Evolutionary conservation across 1,139 yeast species (phyloP).

Genomic region (Pichia norvegensis): DNA sequence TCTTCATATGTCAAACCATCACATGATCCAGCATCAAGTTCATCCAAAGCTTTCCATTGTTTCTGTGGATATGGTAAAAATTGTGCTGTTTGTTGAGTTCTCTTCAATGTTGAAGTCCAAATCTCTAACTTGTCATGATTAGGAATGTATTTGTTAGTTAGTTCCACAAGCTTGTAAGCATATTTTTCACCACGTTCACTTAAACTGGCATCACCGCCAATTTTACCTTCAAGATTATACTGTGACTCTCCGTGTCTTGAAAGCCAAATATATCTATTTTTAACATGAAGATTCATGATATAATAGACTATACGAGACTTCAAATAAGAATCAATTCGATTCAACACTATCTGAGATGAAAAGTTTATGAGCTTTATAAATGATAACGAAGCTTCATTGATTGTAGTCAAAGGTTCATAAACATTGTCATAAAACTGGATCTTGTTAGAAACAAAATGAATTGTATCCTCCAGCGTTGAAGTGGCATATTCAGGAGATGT

Average conservation of each 20-base stretch:
- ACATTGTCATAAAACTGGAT: slow-evolving; percentile 64
- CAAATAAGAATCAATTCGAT: slow-evolving; percentile 78
- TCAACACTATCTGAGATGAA: slow-evolving; percentile 79
- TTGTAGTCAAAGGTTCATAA: slow-evolving; percentile 64
- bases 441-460: slow-evolving; percentile 61
- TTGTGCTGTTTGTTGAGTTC: slow-evolving; percentile 92
- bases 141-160: slow-evolving; percentile 69
- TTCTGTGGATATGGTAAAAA: slow-evolving; percentile 74
- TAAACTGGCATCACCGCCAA: slow-evolving; percentile 91
- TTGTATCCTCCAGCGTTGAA: slow-evolving; percentile 41
- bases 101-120: slow-evolving; percentile 89
- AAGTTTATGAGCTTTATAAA: slow-evolving; percentile 84
- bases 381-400: slow-evolving; percentile 56
- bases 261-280: slow-evolving; percentile 86
- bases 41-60: slow-evolving; percentile 96
- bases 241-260: slow-evolving; percentile 94
- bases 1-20: slow-evolving; percentile 92
- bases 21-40: slow-evolving; percentile 95
- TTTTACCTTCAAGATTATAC: slow-evolving; percentile 86
- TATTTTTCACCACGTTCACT: slow-evolving; percentile 82
- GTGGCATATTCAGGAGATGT: slow-evolving; percentile 13
- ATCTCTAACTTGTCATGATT: slow-evolving; percentile 65
- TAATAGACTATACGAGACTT: slow-evolving; percentile 92
- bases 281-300: slow-evolving; percentile 89
- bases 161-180: slow-evolving; percentile 72